Evolutionary conservation across 1,284 basidiomycete genomes (phyloP), one percentile per base, ranked within the genome.

Genomic region (Cronartium quercuum): DNA sequence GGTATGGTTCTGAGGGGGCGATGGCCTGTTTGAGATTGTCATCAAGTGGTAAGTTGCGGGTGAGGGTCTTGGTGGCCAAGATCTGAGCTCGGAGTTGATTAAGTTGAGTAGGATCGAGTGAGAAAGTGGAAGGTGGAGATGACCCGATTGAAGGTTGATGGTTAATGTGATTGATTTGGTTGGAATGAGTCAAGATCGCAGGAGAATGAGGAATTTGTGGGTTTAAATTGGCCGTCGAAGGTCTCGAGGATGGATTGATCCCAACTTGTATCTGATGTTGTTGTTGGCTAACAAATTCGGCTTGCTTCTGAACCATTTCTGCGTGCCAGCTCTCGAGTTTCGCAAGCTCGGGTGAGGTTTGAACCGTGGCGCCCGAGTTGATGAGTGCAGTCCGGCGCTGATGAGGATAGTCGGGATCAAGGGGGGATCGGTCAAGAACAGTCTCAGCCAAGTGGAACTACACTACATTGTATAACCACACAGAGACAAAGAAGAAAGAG

Each of bases 51-150:
- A 67, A 40, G 47, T 75, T 75, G 4, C 44, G 60, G 3, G 64
- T 21, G 4, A 75, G 64, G 38, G 55, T 47, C 29, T 75, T 75
- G 37, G 71, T 67, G 38, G 65, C 64, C 3, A 75, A 5, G 6
- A 75, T 67, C 21, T 75, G 71, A 4, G 65, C 42, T 29, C 60
- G 40, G 29, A 75, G 34, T 55, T 75, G 71, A 34, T 60, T 66
- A 64, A 66, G 34, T 35, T 75, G 71, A 42, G 57, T 58, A 5
- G 38, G 18, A 37, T 75, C 71, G 24, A 75, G 60, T 18, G 29
- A 35, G 15, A 12, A 35, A 4, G 21, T n/a, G 38, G 60, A 15
- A 38, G 34, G 29, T 2, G 60, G 60, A 35, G 60, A 34, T 37
- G 60, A 62, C 10, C 29, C 18, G 13, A 57, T 4, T 4, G 60